Percentiles rank a stretch among this genome's conserved stretches.
These are phyloP conservation scores for Acanthamoeba triangularis DNA, from an alignment of 208 protist species.

Conservation along the genomic window DNA sequence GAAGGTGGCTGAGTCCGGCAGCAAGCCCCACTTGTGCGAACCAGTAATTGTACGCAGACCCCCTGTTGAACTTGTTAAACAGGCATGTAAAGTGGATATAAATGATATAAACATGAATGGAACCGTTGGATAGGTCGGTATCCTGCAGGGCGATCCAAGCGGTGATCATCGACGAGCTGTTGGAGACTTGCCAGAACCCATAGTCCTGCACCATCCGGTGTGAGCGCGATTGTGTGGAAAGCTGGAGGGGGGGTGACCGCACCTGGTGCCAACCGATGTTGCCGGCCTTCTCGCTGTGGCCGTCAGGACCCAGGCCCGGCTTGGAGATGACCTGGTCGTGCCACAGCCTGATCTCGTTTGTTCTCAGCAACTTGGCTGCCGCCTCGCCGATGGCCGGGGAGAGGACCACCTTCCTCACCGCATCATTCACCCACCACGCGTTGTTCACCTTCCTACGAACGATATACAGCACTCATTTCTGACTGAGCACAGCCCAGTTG, in stretches of 20 bases:
- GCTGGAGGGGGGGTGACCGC: neutral
- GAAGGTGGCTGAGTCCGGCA: constrained; percentile 46
- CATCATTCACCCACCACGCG: constrained; percentile 21
- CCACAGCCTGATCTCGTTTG: constrained; percentile 25
- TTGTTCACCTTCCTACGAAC: constrained; percentile 36
- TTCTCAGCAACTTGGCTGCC: neutral
- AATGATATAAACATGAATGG: neutral
- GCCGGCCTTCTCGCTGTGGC: neutral
- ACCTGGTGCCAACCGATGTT: constrained; percentile 65
- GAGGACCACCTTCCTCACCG: neutral
- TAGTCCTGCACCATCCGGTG: neutral
- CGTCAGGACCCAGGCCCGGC: neutral
- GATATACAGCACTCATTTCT: too few relatives aligned
- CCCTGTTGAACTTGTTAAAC: too few relatives aligned
- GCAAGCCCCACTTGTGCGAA: constrained; percentile 36
- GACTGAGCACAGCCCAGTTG: too few relatives aligned
- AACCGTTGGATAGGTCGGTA: constrained; percentile 43
- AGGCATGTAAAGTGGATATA: too few relatives aligned
- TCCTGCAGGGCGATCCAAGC: constrained; percentile 55
- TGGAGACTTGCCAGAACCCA: constrained; percentile 32
- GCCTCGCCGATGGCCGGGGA: constrained; percentile 25
- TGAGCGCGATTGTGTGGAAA: neutral
- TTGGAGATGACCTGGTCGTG: constrained; percentile 49
- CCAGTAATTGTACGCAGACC: neutral
- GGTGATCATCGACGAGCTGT: constrained; percentile 7